Percentiles rank a stretch among this genome's conserved stretches.
phyloP scores from a whole-genome alignment of 441 rosid genomes.

The Melastoma candidum region DNA sequence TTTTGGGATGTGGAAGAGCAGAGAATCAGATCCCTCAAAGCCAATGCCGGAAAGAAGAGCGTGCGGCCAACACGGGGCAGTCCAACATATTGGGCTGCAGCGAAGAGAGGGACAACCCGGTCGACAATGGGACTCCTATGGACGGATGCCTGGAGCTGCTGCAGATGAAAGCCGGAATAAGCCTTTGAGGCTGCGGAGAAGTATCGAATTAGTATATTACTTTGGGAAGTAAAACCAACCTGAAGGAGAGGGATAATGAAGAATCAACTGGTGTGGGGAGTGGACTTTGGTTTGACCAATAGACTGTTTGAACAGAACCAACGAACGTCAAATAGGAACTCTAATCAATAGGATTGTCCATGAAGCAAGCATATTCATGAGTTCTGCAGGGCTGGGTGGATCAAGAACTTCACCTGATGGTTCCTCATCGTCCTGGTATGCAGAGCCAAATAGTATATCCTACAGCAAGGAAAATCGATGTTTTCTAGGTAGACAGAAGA shows the following conservation, averaged over 20 bases:
- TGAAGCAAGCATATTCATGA: too few species aligned
- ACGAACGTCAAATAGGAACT: background rate
- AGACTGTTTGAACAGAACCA: conserved; percentile 30
- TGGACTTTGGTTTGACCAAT: conserved; percentile 64
- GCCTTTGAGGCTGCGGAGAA: conserved; percentile 12
- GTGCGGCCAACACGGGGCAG: conserved; percentile 54
- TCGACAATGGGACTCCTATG: conserved; percentile 53
- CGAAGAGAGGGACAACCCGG: conserved; percentile 51
- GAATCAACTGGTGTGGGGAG: conserved; percentile 54
- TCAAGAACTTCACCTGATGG: conserved; percentile 48
- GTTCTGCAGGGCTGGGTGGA: background rate
- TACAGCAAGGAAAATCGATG: conserved; percentile 21
- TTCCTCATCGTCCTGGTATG: conserved; percentile 41
- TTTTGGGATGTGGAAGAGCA: too few species aligned
- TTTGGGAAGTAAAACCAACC: conserved; percentile 27
- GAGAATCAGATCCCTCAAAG: conserved; percentile 24
- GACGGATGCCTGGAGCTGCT: conserved; percentile 66
- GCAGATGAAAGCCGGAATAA: background rate
- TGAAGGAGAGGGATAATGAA: conserved; percentile 69
- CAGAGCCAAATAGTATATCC: conserved; percentile 64
- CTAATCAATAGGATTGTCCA: conserved; percentile 1
- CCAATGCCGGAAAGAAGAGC: conserved; percentile 62
- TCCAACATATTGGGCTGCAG: conserved; percentile 59
- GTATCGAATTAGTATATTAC: too few species aligned
- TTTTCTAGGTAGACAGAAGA: too few species aligned